Percentiles rank a stretch among this genome's conserved stretches.
Conservation (phyloP, 371 early-diverging fungal species). For the Haplosporangium sp. region DNA sequence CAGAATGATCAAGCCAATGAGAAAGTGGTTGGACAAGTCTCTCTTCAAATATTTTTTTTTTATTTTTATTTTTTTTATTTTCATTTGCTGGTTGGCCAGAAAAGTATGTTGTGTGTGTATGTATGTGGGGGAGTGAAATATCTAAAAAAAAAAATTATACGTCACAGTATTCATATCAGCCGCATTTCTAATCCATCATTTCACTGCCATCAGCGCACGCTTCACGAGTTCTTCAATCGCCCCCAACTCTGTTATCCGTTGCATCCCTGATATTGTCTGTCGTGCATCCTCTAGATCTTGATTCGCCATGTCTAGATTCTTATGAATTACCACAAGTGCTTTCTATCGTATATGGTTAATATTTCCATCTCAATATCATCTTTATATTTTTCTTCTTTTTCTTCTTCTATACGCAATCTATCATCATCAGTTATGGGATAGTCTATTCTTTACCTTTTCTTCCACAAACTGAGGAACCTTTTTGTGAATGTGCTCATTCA, state of each 20-base stretch:
- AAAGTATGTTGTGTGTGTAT: too few species aligned
- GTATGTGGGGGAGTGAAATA: too few species aligned
- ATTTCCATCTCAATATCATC: background rate
- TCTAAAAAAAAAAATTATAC: too few species aligned
- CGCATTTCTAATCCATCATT: background rate
- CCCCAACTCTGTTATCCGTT: constrained; percentile 32
- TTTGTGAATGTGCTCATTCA: constrained; percentile 51
- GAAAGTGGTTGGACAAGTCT: background rate
- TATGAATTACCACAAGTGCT: constrained; percentile 20
- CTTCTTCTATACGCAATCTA: background rate
- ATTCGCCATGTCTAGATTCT: constrained; percentile 34
- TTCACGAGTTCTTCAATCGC: constrained; percentile 33
- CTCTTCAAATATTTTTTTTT: too few species aligned
- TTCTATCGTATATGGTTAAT: constrained; percentile 15
- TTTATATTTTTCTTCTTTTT: background rate
- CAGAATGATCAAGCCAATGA: too few species aligned
- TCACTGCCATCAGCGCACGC: constrained; percentile 16
- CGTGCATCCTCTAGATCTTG: constrained; percentile 50
- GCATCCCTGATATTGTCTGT: constrained; percentile 35
- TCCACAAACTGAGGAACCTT: constrained; percentile 42
- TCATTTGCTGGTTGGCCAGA: background rate
- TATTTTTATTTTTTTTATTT: too few species aligned
- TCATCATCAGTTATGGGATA: too few species aligned
- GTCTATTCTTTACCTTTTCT: constrained; percentile 31
- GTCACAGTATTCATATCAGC: constrained; percentile 2